Evolutionary conservation across 306 rosid species (phyloP).

Genomic region (Canavalia ensiformis): DNA sequence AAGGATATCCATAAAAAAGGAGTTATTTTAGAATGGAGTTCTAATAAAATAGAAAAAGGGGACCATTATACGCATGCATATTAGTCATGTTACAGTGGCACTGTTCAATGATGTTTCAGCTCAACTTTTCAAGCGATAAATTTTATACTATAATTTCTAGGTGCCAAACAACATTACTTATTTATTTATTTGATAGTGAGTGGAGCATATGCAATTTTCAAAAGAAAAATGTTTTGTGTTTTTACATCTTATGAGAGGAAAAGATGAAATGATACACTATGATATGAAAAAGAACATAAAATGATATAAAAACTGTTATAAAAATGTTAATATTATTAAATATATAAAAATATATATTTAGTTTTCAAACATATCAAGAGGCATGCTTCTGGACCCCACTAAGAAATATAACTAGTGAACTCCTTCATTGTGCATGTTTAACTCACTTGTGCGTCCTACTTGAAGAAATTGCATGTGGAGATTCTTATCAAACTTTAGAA

Average conservation of each 20-base stretch:
- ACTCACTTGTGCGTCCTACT: not conserved
- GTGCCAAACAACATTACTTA: not conserved
- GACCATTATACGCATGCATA: not conserved
- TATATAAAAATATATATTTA: no score
- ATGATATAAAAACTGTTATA: no score
- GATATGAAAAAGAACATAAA: no score
- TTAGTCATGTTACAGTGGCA: not conserved
- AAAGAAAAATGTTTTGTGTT: no score
- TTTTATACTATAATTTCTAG: not conserved
- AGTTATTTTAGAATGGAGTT: not conserved
- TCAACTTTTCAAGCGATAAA: not conserved
- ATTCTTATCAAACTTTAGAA: not conserved
- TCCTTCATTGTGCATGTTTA: not conserved
- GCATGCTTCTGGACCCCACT: not conserved
- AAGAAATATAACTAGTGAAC: not conserved
- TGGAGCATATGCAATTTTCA: not conserved
- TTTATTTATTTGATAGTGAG: not conserved
- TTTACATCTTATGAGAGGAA: no score
- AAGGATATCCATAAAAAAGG: not conserved
- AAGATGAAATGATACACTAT: no score
- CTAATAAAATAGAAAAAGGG: not conserved
- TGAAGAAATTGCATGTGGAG: slow-evolving; percentile 31
- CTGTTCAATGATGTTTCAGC: not conserved
- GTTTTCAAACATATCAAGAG: not conserved
- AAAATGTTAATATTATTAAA: no score